Percentiles rank a stretch among this genome's conserved stretches.
Conservation (phyloP, 352 stramenopile species). For the Aphanomyces cochlioides region DNA sequence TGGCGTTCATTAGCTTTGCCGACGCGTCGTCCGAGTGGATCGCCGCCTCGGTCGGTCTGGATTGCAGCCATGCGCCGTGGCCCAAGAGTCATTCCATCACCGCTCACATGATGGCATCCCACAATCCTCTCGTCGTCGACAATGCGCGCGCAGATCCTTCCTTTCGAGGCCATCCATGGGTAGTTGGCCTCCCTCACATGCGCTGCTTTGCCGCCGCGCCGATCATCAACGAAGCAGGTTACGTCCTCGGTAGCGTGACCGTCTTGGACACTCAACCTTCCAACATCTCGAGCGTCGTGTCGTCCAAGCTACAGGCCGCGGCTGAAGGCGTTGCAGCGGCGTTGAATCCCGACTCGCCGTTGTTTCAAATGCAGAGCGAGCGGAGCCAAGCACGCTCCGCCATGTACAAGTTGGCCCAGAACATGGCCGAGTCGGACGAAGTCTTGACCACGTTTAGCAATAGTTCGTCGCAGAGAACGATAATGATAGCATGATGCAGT, state of each 20-base stretch:
- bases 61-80: conserved; percentile 64
- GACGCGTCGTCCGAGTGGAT: conserved; percentile 84
- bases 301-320: not conserved
- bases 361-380: too few species aligned
- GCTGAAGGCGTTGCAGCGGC: not conserved
- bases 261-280: conserved; percentile 81
- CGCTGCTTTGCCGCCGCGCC: conserved; percentile 78
- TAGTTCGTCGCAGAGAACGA: too few species aligned
- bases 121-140: conserved; percentile 82
- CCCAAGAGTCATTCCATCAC: conserved; percentile 49
- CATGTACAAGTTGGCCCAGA: too few species aligned
- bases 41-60: conserved; percentile 73
- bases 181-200: conserved; percentile 66
- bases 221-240: conserved; percentile 66
- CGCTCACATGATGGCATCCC: conserved; percentile 77
- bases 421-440: too few species aligned
- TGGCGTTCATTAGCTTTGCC: conserved; percentile 76
- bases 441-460: too few species aligned
- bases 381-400: too few species aligned
- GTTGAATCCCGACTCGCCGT: too few species aligned
- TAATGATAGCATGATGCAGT: too few species aligned
- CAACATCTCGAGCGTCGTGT: not conserved
- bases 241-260: conserved; percentile 77
- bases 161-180: conserved; percentile 76
- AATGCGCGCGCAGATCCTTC: conserved; percentile 78